Evolutionary conservation across 805 yeast genomes (phyloP).

Genomic region (Teunomyces panamensis): DNA sequence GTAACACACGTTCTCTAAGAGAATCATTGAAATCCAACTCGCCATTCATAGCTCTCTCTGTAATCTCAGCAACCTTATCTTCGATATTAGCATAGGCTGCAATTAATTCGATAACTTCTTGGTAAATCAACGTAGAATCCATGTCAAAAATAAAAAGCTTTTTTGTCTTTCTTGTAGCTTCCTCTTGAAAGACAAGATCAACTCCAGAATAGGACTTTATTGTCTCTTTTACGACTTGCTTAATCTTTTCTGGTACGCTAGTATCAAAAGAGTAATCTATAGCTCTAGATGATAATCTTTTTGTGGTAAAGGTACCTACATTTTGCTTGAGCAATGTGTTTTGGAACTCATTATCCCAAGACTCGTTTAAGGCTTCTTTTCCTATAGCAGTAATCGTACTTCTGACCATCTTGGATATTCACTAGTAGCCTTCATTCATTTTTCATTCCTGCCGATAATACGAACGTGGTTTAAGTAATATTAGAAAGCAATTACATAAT

Average conservation of each 20-base stretch:
- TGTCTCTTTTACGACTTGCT: conserved; percentile 5
- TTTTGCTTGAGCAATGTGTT: neutral
- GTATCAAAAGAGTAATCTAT: conserved; percentile 16
- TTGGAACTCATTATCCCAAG: neutral
- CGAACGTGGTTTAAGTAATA: neutral
- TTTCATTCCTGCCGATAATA: conserved; percentile 3
- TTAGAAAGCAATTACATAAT: too few species aligned
- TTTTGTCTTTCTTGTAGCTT: conserved; percentile 27
- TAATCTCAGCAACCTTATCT: conserved; percentile 79
- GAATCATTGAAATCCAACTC: conserved; percentile 89
- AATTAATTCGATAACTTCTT: conserved; percentile 93
- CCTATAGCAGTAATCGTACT: neutral
- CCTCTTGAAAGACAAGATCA: conserved; percentile 34
- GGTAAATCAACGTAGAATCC: conserved; percentile 96
- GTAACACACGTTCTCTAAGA: conserved; percentile 64
- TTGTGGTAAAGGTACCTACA: neutral
- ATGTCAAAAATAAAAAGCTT: conserved; percentile 86
- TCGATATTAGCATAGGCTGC: conserved; percentile 94
- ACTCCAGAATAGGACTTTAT: conserved; percentile 6
- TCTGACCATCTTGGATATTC: neutral
- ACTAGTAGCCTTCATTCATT: neutral
- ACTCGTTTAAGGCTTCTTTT: neutral
- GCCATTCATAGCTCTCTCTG: conserved; percentile 95
- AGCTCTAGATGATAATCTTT: conserved; percentile 20
- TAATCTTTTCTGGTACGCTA: conserved; percentile 8